Evolutionary conservation across 805 yeast species (phyloP).

Genomic region (Kodamaea kaohsiungensis): DNA sequence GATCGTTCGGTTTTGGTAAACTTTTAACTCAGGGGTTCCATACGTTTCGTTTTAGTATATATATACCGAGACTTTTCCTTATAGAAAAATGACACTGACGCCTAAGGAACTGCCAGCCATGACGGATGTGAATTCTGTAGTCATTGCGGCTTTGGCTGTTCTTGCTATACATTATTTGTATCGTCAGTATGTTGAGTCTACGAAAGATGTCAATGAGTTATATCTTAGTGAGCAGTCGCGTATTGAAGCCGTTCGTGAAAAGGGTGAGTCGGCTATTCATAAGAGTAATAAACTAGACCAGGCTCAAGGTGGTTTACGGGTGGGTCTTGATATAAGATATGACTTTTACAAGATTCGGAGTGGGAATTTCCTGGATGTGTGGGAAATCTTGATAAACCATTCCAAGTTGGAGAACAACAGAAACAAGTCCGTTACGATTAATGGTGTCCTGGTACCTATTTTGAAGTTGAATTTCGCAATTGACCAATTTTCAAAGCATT

Average conservation of each 20-base stretch:
- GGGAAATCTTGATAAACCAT: slow-evolving; percentile 48
- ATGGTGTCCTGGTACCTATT: slow-evolving; percentile 18
- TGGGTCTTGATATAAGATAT: slow-evolving; percentile 66
- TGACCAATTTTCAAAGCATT: slow-evolving; percentile 9
- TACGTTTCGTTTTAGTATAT: background rate
- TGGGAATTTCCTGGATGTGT: slow-evolving; percentile 74
- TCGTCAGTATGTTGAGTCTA: slow-evolving; percentile 28
- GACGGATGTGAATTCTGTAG: slow-evolving; percentile 7
- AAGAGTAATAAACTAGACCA: slow-evolving; percentile 74
- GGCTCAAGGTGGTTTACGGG: slow-evolving; percentile 59
- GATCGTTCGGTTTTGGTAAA: background rate
- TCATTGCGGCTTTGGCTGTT: slow-evolving; percentile 21
- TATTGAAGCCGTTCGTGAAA: slow-evolving; percentile 60
- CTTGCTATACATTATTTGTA: slow-evolving; percentile 20
- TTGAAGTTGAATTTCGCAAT: slow-evolving; percentile 30
- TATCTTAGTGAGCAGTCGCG: slow-evolving; percentile 67
- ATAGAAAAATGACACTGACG: background rate
- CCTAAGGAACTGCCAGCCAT: background rate
- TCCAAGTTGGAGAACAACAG: slow-evolving; percentile 18
- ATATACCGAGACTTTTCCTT: background rate
- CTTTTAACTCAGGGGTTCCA: background rate
- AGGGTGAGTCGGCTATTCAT: slow-evolving; percentile 72
- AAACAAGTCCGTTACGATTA: slow-evolving; percentile 23
- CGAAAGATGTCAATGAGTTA: slow-evolving; percentile 57
- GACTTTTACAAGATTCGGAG: slow-evolving; percentile 66